phyloP scores from a whole-genome alignment of 345 rosid genomes.

The Theobroma cacao region DNA sequence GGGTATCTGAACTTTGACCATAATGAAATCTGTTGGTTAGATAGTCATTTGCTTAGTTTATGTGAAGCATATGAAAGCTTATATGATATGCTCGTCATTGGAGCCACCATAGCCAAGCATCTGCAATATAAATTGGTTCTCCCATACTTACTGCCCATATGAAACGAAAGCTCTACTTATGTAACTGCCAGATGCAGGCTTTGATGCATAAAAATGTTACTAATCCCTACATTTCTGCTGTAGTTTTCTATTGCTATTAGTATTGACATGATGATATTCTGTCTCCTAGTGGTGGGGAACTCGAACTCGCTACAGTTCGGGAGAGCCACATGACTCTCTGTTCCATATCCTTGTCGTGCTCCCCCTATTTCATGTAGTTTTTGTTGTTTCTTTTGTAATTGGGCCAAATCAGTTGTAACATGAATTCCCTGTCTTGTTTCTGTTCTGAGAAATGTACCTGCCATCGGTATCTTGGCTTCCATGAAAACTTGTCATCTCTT shows the following conservation, averaged over 20 bases:
- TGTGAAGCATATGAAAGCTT: background rate
- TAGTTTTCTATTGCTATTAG: background rate
- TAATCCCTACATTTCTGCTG: background rate
- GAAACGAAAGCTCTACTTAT: background rate
- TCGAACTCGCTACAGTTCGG: background rate
- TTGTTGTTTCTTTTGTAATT: slow-evolving; percentile 1
- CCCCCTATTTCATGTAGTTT: background rate
- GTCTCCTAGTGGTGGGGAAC: background rate
- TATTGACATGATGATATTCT: background rate
- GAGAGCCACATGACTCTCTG: background rate
- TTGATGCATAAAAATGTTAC: background rate
- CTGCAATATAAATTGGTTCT: too few species aligned
- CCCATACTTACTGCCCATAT: too few species aligned
- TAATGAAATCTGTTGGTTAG: background rate
- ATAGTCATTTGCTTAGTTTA: background rate
- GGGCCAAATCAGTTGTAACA: background rate
- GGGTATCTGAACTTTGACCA: background rate
- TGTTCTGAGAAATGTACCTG: background rate
- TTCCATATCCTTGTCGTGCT: background rate
- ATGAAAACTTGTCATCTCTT: slow-evolving; percentile 3
- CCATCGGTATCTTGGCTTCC: slow-evolving; percentile 4
- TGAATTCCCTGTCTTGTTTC: background rate
- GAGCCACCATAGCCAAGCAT: too few species aligned
- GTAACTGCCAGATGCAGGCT: background rate
- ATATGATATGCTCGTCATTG: too few species aligned